These are phyloP conservation scores for Aspergillus ochraceoroseus DNA, from an alignment of 2,329 filamentous ascomycete genomes.

Conservation along the genomic window DNA sequence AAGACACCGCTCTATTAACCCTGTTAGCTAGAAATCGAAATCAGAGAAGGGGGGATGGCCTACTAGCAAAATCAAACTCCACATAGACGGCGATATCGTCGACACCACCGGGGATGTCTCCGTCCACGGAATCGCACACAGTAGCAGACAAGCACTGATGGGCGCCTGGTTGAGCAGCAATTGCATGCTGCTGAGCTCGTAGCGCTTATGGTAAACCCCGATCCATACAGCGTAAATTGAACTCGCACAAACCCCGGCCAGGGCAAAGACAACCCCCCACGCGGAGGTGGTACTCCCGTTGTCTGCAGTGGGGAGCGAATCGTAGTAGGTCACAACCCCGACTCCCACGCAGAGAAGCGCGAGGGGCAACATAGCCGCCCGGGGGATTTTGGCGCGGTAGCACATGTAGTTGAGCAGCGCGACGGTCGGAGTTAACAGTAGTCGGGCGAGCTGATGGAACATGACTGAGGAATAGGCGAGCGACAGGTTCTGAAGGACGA, in stretches of 20 bases:
- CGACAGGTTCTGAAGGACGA: conserved; percentile 22
- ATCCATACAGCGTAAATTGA: conserved; percentile 23
- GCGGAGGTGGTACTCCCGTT: conserved; percentile 16
- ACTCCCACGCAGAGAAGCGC: conserved; percentile 20
- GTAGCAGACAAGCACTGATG: conserved; percentile 17
- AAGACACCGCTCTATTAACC: conserved; percentile 19
- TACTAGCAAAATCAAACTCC: conserved; percentile 19
- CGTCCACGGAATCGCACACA: conserved; percentile 18
- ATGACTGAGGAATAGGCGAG: conserved; percentile 23
- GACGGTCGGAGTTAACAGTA: conserved; percentile 20
- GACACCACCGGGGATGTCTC: conserved; percentile 15
- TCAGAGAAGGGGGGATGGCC: no score
- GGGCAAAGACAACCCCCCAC: conserved; percentile 18
- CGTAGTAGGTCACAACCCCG: conserved; percentile 22
- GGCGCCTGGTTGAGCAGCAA: conserved; percentile 23
- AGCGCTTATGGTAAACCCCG: conserved; percentile 19
- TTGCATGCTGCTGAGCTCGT: conserved; percentile 24
- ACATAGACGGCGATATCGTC: conserved; percentile 17
- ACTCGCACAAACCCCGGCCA: conserved; percentile 21
- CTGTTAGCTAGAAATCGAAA: neutral
- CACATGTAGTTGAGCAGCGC: conserved; percentile 21
- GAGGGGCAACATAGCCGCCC: conserved; percentile 16
- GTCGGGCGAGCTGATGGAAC: conserved; percentile 22
- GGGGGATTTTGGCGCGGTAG: conserved; percentile 19
- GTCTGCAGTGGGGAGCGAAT: conserved; percentile 14